A percentile compares a stretch with the other conserved stretches of the same genome.
Conservation (phyloP, 2,329 filamentous ascomycete genomes). For the Colletotrichum sp. region DNA sequence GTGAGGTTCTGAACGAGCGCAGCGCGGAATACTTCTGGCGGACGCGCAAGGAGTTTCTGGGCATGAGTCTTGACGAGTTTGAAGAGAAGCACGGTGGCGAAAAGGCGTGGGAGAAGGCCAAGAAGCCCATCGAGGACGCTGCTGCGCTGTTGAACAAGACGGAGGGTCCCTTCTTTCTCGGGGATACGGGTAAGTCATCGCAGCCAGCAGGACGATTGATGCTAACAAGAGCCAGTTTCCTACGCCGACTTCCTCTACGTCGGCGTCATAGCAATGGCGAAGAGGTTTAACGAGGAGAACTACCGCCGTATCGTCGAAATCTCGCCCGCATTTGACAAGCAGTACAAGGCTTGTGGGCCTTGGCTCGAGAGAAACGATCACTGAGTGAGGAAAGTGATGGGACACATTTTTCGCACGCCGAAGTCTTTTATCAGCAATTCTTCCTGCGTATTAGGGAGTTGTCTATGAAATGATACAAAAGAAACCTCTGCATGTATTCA, state of each 20-base stretch:
- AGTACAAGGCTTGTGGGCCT: constrained; percentile 6
- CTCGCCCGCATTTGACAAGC: neutral
- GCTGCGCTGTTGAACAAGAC: constrained; percentile 59
- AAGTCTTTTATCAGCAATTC: neutral
- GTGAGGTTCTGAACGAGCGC: constrained; percentile 52
- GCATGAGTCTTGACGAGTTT: constrained; percentile 58
- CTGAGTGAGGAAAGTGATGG: neutral
- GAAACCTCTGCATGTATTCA: neutral
- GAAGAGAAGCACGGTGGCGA: constrained; percentile 54
- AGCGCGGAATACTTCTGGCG: constrained; percentile 60
- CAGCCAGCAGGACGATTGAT: neutral
- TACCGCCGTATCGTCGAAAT: constrained; percentile 40
- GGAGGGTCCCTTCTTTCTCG: constrained; percentile 66
- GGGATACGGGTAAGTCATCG: constrained; percentile 47
- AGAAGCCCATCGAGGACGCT: constrained; percentile 36
- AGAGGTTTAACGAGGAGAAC: constrained; percentile 38
- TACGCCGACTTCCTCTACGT: constrained; percentile 66
- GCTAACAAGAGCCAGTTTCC: neutral
- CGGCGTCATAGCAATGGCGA: constrained; percentile 49
- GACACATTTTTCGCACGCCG: fast-evolving
- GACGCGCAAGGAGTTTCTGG: constrained; percentile 54
- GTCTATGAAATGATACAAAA: neutral
- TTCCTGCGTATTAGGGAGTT: neutral
- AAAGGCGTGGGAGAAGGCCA: constrained; percentile 50
- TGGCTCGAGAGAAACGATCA: constrained; percentile 4